A percentile compares a stretch with the other conserved stretches of the same genome.
phyloP scores from a whole-genome alignment of 306 rosid genomes.

The Vachellia pachyceras region DNA sequence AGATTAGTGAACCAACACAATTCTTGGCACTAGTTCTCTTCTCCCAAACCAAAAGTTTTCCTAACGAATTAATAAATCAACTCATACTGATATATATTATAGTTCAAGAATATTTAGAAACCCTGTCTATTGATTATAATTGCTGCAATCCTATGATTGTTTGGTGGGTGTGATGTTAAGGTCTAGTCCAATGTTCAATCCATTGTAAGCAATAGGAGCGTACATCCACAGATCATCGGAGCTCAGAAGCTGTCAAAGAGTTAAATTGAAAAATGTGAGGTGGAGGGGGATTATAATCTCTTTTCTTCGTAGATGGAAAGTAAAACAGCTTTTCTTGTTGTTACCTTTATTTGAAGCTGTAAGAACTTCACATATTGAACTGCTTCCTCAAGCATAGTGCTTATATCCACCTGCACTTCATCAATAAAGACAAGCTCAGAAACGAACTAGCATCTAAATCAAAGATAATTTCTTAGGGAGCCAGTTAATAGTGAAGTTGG shows the following conservation, averaged over 20 bases:
- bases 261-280: slow-evolving; percentile 30
- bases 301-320: neutral
- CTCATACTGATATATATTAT: slow-evolving; percentile 3
- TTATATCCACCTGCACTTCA: slow-evolving; percentile 82
- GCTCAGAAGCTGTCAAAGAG: slow-evolving; percentile 69
- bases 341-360: slow-evolving; percentile 92
- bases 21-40: slow-evolving; percentile 7
- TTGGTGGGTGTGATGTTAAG: slow-evolving; percentile 52
- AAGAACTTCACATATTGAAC: slow-evolving; percentile 88
- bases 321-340: slow-evolving; percentile 14
- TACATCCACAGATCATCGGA: slow-evolving; percentile 95
- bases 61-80: slow-evolving; percentile 26
- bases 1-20: slow-evolving; percentile 5
- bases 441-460: slow-evolving; percentile 14
- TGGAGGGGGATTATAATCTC: neutral
- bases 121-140: neutral
- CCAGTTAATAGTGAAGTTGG: neutral
- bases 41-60: neutral
- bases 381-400: slow-evolving; percentile 99
- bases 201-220: slow-evolving; percentile 93
- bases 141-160: slow-evolving; percentile 41
- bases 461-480: neutral
- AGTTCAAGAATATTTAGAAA: slow-evolving; percentile 33
- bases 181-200: slow-evolving; percentile 82
- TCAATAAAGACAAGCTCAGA: slow-evolving; percentile 20